Evolutionary conservation across 2,329 filamentous ascomycete species (phyloP).

Genomic region (Alternaria burnsii): DNA sequence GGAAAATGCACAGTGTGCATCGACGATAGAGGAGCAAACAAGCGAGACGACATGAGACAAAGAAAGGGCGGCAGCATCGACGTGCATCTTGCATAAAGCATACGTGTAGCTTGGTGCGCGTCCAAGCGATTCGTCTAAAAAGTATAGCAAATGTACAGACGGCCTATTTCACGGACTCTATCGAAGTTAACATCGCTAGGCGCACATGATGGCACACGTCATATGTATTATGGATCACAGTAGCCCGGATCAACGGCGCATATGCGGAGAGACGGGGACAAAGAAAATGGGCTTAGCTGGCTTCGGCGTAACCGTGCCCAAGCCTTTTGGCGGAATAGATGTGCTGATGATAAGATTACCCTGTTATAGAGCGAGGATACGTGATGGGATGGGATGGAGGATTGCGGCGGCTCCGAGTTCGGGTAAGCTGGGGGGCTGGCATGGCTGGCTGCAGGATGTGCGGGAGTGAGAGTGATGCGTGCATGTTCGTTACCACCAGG

Average conservation of each 20-base stretch:
- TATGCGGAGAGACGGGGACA: conserved; percentile 1
- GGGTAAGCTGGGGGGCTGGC: conserved; percentile 4
- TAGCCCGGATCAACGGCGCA: conserved; percentile 2
- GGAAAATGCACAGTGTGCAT: neutral
- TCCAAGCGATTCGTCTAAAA: neutral
- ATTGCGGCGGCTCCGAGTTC: conserved; percentile 7
- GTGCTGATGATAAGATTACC: conserved; percentile 16
- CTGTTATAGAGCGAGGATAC: conserved; percentile 9
- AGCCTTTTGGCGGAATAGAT: conserved; percentile 9
- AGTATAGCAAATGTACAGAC: neutral
- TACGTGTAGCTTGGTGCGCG: neutral
- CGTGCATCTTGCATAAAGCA: neutral
- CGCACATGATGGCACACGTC: conserved; percentile 5
- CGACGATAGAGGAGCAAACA: neutral
- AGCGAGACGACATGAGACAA: neutral
- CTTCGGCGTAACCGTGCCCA: neutral
- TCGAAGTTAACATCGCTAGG: neutral
- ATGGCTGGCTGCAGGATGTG: conserved; percentile 5
- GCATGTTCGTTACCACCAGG: conserved; percentile 4
- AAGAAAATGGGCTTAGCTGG: neutral
- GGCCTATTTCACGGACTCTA: neutral
- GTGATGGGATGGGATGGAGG: conserved; percentile 4
- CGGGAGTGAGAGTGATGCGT: neutral
- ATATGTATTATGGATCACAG: neutral
- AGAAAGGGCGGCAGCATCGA: neutral